A percentile compares a stretch with the other conserved stretches of the same genome.
Conservation (phyloP, 768 basidiomycete species). For the Suillus subluteus region DNA sequence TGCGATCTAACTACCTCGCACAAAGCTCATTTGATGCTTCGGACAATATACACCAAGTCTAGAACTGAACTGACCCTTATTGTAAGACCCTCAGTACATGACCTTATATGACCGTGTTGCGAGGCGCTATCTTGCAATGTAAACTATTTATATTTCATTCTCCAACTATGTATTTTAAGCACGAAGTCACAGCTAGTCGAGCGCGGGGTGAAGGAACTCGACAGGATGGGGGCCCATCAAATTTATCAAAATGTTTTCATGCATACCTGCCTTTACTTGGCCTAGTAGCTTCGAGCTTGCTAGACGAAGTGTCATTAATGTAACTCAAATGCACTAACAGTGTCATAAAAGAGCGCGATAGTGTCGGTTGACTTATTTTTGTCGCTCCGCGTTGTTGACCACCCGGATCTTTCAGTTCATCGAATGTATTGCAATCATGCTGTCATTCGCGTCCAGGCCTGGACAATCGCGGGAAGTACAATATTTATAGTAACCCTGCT, state of each 20-base stretch:
- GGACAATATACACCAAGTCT: neutral
- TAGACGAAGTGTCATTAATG: neutral
- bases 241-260: conserved; percentile 48
- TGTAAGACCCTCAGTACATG: neutral
- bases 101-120: neutral
- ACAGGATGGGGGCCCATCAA: neutral
- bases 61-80: no score
- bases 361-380: conserved; percentile 21
- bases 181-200: neutral
- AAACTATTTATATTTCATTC: neutral
- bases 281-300: neutral
- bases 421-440: neutral
- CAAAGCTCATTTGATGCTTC: neutral
- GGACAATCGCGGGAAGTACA: neutral
- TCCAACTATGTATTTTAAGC: neutral
- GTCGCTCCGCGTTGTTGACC: neutral
- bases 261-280: neutral
- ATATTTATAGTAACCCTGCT: neutral
- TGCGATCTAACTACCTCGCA: neutral
- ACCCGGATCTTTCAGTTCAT: neutral
- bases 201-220: neutral
- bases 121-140: neutral
- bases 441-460: neutral
- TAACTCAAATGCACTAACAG: neutral
- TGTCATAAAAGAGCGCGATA: no score